A percentile compares a stretch with the other conserved stretches of the same genome.
Conservation (phyloP, 371 early-diverging fungal species). For the Apophysomyces sp. region DNA sequence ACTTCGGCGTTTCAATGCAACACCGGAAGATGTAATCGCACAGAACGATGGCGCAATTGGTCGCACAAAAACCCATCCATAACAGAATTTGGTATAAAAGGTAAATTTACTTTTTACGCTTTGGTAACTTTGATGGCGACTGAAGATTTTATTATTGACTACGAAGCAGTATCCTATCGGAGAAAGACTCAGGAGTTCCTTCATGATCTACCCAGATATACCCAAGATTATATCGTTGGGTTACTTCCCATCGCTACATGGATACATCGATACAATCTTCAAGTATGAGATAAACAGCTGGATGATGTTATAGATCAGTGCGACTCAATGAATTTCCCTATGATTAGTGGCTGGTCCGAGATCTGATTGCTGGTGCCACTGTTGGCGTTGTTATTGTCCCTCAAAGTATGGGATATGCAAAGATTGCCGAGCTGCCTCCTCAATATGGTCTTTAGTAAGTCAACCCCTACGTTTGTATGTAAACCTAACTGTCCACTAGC, state of each 20-base stretch:
- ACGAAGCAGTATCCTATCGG: slow-evolving; percentile 21
- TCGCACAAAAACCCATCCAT: neutral
- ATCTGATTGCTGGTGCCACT: slow-evolving; percentile 84
- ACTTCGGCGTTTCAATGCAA: slow-evolving; percentile 1
- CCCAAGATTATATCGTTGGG: slow-evolving; percentile 27
- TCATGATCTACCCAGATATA: slow-evolving; percentile 24
- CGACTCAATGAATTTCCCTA: neutral
- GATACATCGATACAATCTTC: slow-evolving; percentile 72
- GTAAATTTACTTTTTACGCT: neutral
- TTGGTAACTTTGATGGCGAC: neutral
- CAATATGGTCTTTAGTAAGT: slow-evolving; percentile 86
- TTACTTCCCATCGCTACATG: slow-evolving; percentile 70
- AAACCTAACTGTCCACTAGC: slow-evolving; percentile 10
- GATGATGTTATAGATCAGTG: neutral
- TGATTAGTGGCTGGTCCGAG: slow-evolving; percentile 72
- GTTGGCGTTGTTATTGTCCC: slow-evolving; percentile 86
- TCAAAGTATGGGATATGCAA: slow-evolving; percentile 86
- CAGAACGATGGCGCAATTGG: slow-evolving; percentile 36
- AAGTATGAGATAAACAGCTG: slow-evolving; percentile 1
- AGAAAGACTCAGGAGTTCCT: slow-evolving; percentile 23
- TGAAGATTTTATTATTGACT: slow-evolving; percentile 37
- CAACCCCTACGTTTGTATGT: neutral
- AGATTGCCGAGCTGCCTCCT: slow-evolving; percentile 75
- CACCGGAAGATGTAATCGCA: slow-evolving; percentile 28
- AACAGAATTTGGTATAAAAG: slow-evolving; percentile 1